A percentile compares a stretch with the other conserved stretches of the same genome.
Conservation (phyloP, 108 stramenopile genomes). For the Stephanodiscus triporus region DNA sequence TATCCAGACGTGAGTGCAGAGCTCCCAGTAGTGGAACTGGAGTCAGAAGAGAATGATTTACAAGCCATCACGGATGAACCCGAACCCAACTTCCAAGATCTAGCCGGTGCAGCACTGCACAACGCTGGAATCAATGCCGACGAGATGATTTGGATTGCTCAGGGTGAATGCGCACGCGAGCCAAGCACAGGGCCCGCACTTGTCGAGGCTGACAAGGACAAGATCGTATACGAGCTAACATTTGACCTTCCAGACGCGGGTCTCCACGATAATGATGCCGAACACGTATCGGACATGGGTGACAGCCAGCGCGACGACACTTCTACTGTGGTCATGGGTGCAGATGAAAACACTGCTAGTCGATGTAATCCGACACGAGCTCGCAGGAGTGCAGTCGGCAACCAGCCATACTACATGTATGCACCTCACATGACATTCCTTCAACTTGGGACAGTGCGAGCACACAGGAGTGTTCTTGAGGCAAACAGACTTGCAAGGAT, state of each 20-base stretch:
- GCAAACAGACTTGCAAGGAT: neutral
- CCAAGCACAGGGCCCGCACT: neutral
- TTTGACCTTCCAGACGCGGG: neutral
- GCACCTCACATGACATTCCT: neutral
- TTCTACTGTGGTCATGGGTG: neutral
- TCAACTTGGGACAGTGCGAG: neutral
- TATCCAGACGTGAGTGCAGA: slow-evolving; percentile 12
- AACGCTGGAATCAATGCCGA: neutral
- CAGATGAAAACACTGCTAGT: neutral
- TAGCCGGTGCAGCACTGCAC: neutral
- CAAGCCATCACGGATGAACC: neutral
- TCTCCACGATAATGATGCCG: neutral
- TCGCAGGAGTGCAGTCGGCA: neutral
- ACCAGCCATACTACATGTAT: neutral
- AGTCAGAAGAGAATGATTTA: neutral
- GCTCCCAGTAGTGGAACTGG: slow-evolving; percentile 11
- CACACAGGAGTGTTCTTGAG: neutral
- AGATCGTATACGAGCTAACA: neutral
- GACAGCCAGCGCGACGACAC: neutral
- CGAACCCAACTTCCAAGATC: neutral
- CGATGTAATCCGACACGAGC: neutral
- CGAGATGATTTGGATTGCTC: neutral
- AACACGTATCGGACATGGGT: neutral
- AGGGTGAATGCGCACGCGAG: neutral
- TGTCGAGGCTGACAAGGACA: neutral